Base-by-base conservation (phyloP, 2,329 filamentous ascomycete species). In the Pyrenochaeta sp. region DNA sequence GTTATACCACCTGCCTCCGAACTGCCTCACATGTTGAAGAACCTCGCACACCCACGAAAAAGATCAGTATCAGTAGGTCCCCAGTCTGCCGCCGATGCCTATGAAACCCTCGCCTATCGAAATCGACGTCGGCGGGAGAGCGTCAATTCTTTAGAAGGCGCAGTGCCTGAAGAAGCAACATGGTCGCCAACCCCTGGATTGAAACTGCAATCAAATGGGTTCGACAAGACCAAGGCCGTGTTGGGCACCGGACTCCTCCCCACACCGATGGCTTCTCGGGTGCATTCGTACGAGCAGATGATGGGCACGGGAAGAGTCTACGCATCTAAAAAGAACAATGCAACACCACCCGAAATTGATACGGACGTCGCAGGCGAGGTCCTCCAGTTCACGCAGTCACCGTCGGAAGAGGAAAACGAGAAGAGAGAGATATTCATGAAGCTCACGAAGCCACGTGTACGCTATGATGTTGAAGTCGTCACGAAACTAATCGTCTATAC, bases 401-500 rank as follows among this genome's bases (percentile, higher is more conserved):
- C 63, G 1, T 55, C 35, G 2, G 67, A 68, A 4, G 68, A 72
- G 40, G 64, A 71, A 32, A 67, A 66, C 9, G 71, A 74, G 47
- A 68, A 72, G 28, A 55, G 69, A 57, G 88, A 95, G 67, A 86
- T 97, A 69, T 96, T 97, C 71, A 87, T 86, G 30, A 84, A 81
- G 65, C 79, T 97, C 41, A 86, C 91, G 52, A 90, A 88, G 73
- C 91, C 94, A 35, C 84, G 94, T 56, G 92, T 96, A 47, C 81
- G 92, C 59, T 99, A 97, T 65, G 94, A 99, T 72, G 93, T 97
- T n/a, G 94, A 99, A 72, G 93, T 99, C 26, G 88, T 99, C 24
- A 97, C 94, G 4, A 97, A 96, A 74, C 73, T 99, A 48, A 88
- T 99, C 60, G 90, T 99, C 17, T 99, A 99, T 75, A 82, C 88